Conservation (phyloP, 108 stramenopile species). For the Parmales sp. region DNA sequence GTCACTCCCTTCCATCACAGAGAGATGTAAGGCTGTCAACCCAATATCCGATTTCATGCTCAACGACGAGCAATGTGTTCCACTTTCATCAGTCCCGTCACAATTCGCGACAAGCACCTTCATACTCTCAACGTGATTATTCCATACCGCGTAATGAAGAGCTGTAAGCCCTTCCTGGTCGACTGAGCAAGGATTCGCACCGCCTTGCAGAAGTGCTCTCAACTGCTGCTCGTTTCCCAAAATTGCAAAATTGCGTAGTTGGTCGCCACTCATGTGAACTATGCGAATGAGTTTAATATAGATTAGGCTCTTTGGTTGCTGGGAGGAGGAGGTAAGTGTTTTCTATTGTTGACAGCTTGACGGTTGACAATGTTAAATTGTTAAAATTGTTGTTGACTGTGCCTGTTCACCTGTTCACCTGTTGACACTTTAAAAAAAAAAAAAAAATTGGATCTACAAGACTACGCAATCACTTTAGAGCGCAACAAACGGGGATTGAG, state of each 20-base stretch:
- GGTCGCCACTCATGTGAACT: not conserved
- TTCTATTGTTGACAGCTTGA: no score
- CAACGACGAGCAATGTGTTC: not conserved
- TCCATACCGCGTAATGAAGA: conserved; percentile 23
- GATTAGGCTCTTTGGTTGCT: no score
- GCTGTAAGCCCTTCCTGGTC: conserved; percentile 15
- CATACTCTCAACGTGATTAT: conserved; percentile 5
- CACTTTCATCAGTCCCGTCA: not conserved
- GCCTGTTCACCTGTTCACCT: no score
- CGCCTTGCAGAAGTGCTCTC: conserved; percentile 19
- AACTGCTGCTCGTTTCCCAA: not conserved
- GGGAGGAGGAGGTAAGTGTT: no score
- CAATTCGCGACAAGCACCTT: conserved; percentile 14
- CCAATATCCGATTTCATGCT: not conserved
- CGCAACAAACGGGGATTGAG: not conserved
- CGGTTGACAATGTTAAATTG: no score
- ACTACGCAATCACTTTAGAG: not conserved
- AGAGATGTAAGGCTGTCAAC: not conserved
- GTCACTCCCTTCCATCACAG: not conserved
- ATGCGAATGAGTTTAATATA: no score
- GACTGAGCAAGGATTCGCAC: conserved; percentile 11
- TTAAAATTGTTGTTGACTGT: no score
- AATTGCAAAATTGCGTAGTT: not conserved
- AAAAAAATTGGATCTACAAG: not conserved
- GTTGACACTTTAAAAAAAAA: not conserved